These are phyloP conservation scores for Bertia moriformis DNA, from an alignment of 2,329 filamentous ascomycete genomes.

Conservation along the genomic window DNA sequence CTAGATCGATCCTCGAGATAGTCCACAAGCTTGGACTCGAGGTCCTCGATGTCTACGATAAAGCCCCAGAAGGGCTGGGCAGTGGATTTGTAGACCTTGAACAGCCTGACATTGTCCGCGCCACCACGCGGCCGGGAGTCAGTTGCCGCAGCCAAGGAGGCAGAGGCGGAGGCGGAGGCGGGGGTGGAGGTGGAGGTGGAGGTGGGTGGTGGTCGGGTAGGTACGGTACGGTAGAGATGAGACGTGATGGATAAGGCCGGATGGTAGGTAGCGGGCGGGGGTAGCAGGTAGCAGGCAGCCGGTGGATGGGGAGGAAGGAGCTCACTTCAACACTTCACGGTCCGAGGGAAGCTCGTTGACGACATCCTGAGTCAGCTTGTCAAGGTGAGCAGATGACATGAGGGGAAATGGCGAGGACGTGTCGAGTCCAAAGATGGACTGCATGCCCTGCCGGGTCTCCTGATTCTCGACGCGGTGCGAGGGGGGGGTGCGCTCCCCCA, in stretches of 20 bases:
- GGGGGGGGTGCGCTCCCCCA: constrained; percentile 37
- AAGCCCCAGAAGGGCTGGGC: constrained; percentile 57
- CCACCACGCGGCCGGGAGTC: neutral
- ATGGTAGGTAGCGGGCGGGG: no score
- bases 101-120: constrained; percentile 41
- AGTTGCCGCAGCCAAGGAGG: no score
- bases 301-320: constrained; percentile 44
- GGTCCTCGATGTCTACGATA: constrained; percentile 49
- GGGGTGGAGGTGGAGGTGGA: no score
- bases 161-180: no score
- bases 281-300: neutral
- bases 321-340: constrained; percentile 47
- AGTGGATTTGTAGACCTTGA: constrained; percentile 53
- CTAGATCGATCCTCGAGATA: constrained; percentile 50
- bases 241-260: no score
- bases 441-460: constrained; percentile 48
- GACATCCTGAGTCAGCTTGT: constrained; percentile 44
- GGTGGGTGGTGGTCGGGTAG: neutral
- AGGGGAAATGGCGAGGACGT: constrained; percentile 53
- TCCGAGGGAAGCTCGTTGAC: constrained; percentile 47
- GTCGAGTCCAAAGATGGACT: constrained; percentile 50
- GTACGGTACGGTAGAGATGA: no score
- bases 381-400: constrained; percentile 49
- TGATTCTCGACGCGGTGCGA: constrained; percentile 33
- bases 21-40: constrained; percentile 48